Evolutionary conservation across 257 asterid genomes (phyloP).

Genomic region (Nicotiana undulata): DNA sequence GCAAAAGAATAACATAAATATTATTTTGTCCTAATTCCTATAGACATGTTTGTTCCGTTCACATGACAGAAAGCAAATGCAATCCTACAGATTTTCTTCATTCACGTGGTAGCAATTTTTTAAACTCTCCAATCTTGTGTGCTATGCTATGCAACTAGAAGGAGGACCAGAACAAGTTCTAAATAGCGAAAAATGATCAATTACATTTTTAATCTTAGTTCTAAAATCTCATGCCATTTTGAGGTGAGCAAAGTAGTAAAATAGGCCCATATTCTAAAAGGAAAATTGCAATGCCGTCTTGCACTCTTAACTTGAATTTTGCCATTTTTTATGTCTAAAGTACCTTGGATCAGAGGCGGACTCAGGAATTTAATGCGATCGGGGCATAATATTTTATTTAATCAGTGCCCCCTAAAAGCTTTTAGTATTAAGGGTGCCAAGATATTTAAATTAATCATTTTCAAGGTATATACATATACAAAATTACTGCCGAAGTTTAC

Average conservation of each 20-base stretch:
- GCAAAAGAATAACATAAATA: background rate
- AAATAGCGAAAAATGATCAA: background rate
- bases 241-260: background rate
- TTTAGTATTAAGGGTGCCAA: too few relatives aligned
- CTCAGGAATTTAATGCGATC: too few relatives aligned
- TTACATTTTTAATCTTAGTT: background rate
- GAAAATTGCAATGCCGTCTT: too few relatives aligned
- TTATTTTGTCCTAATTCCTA: background rate
- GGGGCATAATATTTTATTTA: too few relatives aligned
- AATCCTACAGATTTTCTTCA: background rate
- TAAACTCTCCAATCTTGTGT: background rate
- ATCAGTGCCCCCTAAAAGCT: too few relatives aligned
- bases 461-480: too few relatives aligned
- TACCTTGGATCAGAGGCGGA: background rate
- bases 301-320: background rate
- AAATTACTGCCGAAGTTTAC: too few relatives aligned
- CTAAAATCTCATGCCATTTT: background rate
- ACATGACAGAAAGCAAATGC: background rate
- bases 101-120: background rate
- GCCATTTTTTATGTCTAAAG: background rate
- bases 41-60: background rate
- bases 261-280: background rate
- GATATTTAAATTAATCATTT: too few relatives aligned
- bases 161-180: background rate
- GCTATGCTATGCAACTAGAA: background rate